A percentile compares a stretch with the other conserved stretches of the same genome.
phyloP scores from a whole-genome alignment of 805 yeast species.

The Saturnispora hagleri region DNA sequence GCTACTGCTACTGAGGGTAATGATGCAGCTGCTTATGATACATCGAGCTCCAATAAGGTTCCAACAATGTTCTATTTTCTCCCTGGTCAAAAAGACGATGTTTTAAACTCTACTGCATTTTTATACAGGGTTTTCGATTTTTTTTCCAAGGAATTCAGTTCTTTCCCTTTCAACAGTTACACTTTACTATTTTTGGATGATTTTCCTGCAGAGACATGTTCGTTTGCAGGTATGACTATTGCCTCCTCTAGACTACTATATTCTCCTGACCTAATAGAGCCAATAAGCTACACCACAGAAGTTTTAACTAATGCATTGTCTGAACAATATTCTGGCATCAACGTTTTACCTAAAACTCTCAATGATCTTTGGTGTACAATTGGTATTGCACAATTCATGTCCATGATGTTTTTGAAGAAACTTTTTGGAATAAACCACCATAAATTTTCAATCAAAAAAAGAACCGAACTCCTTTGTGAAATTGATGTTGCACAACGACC shows the following conservation, averaged over 20 bases:
- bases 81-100: constrained; percentile 48
- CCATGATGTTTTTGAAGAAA: constrained; percentile 54
- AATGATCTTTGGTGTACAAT: constrained; percentile 84
- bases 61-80: constrained; percentile 56
- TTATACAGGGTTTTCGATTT: constrained; percentile 73
- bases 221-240: constrained; percentile 69
- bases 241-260: constrained; percentile 56
- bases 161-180: constrained; percentile 83
- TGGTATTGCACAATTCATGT: constrained; percentile 81
- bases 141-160: constrained; percentile 81
- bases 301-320: constrained; percentile 62
- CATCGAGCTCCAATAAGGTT: constrained; percentile 27
- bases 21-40: constrained; percentile 9
- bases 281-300: constrained; percentile 63
- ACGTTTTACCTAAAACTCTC: constrained; percentile 69
- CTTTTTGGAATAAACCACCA: constrained; percentile 82
- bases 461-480: constrained; percentile 58
- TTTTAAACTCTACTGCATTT: constrained; percentile 66
- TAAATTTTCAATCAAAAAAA: constrained; percentile 56
- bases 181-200: constrained; percentile 66
- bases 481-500: constrained; percentile 76
- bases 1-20: constrained; percentile 22
- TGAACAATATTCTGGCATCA: constrained; percentile 89
- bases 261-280: constrained; percentile 69
- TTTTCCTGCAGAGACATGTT: constrained; percentile 37